Percentiles rank a stretch among this genome's conserved stretches.
These are phyloP conservation scores for Metarhizium rileyi DNA, from an alignment of 2,329 filamentous ascomycete species.

Conservation along the genomic window DNA sequence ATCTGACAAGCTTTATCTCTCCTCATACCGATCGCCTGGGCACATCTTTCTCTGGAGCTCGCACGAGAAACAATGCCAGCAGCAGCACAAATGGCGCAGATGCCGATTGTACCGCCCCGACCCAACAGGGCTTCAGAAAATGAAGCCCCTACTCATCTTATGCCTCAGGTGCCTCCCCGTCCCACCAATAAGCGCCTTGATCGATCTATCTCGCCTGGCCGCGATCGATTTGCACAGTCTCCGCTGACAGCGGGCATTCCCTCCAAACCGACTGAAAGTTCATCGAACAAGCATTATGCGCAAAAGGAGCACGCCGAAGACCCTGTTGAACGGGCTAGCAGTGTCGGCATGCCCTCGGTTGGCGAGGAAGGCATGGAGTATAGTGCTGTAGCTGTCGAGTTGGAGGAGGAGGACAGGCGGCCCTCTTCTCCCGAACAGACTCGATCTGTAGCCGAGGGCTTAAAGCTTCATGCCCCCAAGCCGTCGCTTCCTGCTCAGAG, in stretches of 20 bases:
- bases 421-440: conserved; percentile 57
- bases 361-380: conserved; percentile 90
- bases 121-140: conserved; percentile 42
- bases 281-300: conserved; percentile 25
- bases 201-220: conserved; percentile 67
- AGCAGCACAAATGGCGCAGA: conserved; percentile 37
- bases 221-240: conserved; percentile 73
- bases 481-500: conserved; percentile 73
- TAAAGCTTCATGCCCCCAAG: conserved; percentile 82
- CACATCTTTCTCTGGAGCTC: neutral
- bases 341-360: conserved; percentile 73
- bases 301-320: conserved; percentile 26
- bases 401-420: conserved; percentile 19
- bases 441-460: conserved; percentile 65
- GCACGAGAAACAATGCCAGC: conserved; percentile 32
- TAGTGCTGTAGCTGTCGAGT: conserved; percentile 45
- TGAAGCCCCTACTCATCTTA: conserved; percentile 23
- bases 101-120: conserved; percentile 47
- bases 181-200: conserved; percentile 61
- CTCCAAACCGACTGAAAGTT: conserved; percentile 27
- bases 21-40: neutral
- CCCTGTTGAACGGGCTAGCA: conserved; percentile 53
- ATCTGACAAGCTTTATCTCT: neutral
- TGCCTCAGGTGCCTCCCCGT: conserved; percentile 71
- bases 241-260: conserved; percentile 68